Percentiles rank a stretch among this genome's conserved stretches.
These are phyloP conservation scores for Rubroboletus satanas DNA, from an alignment of 768 basidiomycete genomes.

Conservation along the genomic window DNA sequence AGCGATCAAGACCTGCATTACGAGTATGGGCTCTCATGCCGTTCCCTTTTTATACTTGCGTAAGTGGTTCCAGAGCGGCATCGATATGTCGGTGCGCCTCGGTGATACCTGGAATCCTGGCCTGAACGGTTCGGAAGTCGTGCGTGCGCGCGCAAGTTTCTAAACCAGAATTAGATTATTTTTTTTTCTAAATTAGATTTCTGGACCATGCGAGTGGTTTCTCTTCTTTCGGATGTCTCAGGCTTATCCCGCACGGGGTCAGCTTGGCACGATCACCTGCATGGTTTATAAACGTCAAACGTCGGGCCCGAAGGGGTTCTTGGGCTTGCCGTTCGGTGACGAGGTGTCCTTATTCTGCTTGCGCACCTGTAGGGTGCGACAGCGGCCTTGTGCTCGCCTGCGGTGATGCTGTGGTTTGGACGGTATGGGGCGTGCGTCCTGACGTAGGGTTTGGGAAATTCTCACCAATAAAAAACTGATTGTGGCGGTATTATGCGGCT, in stretches of 20 bases:
- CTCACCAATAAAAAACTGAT: constrained; percentile 7
- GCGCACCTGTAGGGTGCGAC: neutral
- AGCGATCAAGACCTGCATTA: neutral
- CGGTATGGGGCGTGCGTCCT: constrained; percentile 1
- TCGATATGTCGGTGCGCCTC: constrained; percentile 7
- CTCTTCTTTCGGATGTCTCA: constrained; percentile 1
- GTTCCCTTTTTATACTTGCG: constrained; percentile 2
- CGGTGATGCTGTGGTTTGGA: constrained; percentile 2
- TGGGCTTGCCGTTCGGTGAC: too few species aligned
- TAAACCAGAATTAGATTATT: constrained; percentile 8
- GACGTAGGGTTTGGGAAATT: constrained; percentile 11
- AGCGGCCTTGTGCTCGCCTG: constrained; percentile 4
- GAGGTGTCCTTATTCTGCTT: neutral
- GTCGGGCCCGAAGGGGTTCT: constrained; percentile 9
- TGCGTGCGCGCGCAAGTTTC: neutral
- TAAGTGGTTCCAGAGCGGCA: constrained; percentile 1
- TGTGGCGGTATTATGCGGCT: constrained; percentile 5
- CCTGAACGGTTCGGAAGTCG: neutral
- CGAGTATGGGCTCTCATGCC: neutral
- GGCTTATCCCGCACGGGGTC: constrained; percentile 2
- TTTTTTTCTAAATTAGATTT: constrained; percentile 6
- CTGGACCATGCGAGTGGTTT: neutral
- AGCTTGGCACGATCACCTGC: neutral
- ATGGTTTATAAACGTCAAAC: neutral
- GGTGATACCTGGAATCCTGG: constrained; percentile 11